A percentile compares a stretch with the other conserved stretches of the same genome.
These are phyloP conservation scores for Talaromyces sp. DNA, from an alignment of 2,329 filamentous ascomycete genomes.

Conservation along the genomic window DNA sequence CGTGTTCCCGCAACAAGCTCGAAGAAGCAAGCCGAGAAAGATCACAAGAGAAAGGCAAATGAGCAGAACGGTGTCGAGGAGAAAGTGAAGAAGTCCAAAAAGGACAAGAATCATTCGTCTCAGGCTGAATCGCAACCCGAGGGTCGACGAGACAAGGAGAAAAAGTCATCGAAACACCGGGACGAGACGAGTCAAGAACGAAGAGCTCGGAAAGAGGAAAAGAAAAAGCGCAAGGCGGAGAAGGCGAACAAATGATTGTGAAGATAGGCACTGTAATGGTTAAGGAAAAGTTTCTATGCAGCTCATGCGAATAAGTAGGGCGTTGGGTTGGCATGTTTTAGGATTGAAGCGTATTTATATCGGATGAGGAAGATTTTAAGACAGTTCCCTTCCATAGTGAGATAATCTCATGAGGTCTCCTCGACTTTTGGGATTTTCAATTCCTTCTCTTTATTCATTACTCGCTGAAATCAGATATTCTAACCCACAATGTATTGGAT, in stretches of 20 bases:
- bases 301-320: background rate
- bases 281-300: background rate
- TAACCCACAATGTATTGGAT: background rate
- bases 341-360: background rate
- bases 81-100: slow-evolving; percentile 40
- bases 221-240: slow-evolving; percentile 27
- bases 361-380: background rate
- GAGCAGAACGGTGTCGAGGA: slow-evolving; percentile 26
- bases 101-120: slow-evolving; percentile 20
- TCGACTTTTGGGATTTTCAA: no score
- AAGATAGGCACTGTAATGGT: background rate
- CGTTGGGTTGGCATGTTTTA: background rate
- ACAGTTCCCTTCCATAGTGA: background rate
- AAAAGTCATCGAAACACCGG: slow-evolving; percentile 34
- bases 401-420: background rate
- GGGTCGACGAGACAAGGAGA: slow-evolving; percentile 27
- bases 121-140: slow-evolving; percentile 24
- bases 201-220: slow-evolving; percentile 32
- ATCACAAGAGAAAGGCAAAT: slow-evolving; percentile 38
- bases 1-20: slow-evolving; percentile 28
- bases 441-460: no score
- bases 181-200: slow-evolving; percentile 34
- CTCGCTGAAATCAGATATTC: no score
- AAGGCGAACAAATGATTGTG: slow-evolving; percentile 2
- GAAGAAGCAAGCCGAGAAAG: slow-evolving; percentile 38